Conservation (phyloP, 2,329 filamentous ascomycete genomes). For the Cercospora sp. region DNA sequence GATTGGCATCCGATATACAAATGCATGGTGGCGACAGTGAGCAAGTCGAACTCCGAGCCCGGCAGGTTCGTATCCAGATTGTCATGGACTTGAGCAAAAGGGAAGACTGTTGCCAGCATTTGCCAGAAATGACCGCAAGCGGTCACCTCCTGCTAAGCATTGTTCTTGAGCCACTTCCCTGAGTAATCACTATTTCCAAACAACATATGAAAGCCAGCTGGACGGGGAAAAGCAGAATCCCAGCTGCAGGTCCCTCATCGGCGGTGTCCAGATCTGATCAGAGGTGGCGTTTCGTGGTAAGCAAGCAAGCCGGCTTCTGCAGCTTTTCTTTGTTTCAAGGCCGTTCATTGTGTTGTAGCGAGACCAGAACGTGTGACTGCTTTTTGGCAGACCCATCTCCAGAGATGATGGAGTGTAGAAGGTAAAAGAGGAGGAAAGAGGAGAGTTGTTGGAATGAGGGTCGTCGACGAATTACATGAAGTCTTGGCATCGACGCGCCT, state of each 20-base stretch:
- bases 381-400: background rate
- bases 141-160: background rate
- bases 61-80: background rate
- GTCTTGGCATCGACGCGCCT: background rate
- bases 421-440: background rate
- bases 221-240: too few species aligned
- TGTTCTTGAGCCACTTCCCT: conserved; percentile 3
- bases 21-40: background rate
- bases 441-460: background rate
- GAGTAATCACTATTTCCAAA: background rate
- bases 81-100: background rate
- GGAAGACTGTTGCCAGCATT: conserved; percentile 7
- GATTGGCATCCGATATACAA: background rate
- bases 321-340: background rate
- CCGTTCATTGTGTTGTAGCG: background rate
- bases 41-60: background rate
- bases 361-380: background rate
- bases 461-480: background rate
- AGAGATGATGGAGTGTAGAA: background rate
- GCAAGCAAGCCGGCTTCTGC: background rate
- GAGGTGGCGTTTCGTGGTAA: background rate
- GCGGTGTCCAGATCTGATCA: conserved; percentile 5
- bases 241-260: background rate
- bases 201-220: background rate
- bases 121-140: background rate